Conservation (phyloP, 306 rosid genomes). For the Vicia villosa region DNA sequence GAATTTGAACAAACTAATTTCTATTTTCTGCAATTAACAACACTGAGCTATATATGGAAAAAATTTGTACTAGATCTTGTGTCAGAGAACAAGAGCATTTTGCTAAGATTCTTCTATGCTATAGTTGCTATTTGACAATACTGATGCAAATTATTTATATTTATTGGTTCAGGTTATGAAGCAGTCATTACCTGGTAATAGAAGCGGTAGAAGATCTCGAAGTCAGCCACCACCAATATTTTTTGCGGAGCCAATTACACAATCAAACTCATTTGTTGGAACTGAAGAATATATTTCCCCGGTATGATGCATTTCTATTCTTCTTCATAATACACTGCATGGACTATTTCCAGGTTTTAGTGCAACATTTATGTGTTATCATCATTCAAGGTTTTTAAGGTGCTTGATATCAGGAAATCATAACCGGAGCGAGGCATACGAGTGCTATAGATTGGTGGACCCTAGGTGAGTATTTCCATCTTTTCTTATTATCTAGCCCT, state of each 20-base stretch:
- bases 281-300: slow-evolving; percentile 98
- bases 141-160: neutral
- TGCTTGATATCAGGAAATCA: slow-evolving; percentile 82
- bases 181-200: slow-evolving; percentile 46
- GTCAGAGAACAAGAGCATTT: neutral
- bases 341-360: neutral
- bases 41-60: neutral
- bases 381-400: slow-evolving; percentile 39
- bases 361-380: slow-evolving; percentile 3
- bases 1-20: neutral
- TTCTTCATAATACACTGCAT: neutral
- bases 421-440: slow-evolving; percentile 78
- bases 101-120: neutral
- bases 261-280: slow-evolving; percentile 91
- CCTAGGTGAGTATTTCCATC: slow-evolving; percentile 63
- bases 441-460: slow-evolving; percentile 99
- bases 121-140: neutral
- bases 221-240: slow-evolving; percentile 69
- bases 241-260: slow-evolving; percentile 73
- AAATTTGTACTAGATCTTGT: neutral
- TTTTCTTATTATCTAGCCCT: too few relatives aligned
- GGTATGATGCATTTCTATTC: slow-evolving; percentile 60
- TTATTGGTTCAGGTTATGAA: slow-evolving; percentile 59
- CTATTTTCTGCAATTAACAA: neutral
- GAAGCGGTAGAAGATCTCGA: slow-evolving; percentile 53